These are phyloP conservation scores for Dactylonectria estremocensis DNA, from an alignment of 2,329 filamentous ascomycete genomes.

Conservation along the genomic window DNA sequence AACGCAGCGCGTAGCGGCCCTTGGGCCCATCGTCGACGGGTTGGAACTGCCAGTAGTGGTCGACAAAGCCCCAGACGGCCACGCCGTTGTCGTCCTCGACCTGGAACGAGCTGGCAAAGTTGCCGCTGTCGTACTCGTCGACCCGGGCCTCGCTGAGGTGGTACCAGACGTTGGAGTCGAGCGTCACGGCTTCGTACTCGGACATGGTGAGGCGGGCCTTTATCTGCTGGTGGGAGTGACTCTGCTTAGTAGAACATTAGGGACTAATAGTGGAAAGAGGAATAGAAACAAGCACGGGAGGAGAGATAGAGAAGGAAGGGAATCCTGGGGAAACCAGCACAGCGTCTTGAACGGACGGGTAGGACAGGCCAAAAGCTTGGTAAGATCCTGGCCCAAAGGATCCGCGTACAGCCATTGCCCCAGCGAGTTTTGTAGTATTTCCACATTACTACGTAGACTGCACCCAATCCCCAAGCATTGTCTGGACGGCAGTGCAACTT, in stretches of 20 bases:
- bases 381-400: background rate
- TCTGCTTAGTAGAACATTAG: background rate
- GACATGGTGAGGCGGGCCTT: constrained; percentile 7
- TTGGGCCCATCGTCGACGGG: constrained; percentile 39
- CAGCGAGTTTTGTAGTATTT: background rate
- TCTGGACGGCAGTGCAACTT: background rate
- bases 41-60: constrained; percentile 50
- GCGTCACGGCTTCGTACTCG: constrained; percentile 42
- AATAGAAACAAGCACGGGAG: background rate
- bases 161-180: constrained; percentile 56
- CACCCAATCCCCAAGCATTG: no score
- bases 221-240: background rate
- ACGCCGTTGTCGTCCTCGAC: constrained; percentile 36
- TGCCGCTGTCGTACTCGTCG: constrained; percentile 43
- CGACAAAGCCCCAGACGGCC: constrained; percentile 37
- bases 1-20: constrained; percentile 53
- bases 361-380: background rate
- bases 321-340: background rate
- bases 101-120: constrained; percentile 45
- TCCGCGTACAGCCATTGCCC: background rate
- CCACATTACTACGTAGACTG: background rate
- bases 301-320: background rate
- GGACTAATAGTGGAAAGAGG: background rate
- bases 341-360: background rate
- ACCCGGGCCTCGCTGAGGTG: constrained; percentile 54